A percentile compares a stretch with the other conserved stretches of the same genome.
Evolutionary conservation across 345 rosid species (phyloP).

Genomic region (Pistacia atlantica): DNA sequence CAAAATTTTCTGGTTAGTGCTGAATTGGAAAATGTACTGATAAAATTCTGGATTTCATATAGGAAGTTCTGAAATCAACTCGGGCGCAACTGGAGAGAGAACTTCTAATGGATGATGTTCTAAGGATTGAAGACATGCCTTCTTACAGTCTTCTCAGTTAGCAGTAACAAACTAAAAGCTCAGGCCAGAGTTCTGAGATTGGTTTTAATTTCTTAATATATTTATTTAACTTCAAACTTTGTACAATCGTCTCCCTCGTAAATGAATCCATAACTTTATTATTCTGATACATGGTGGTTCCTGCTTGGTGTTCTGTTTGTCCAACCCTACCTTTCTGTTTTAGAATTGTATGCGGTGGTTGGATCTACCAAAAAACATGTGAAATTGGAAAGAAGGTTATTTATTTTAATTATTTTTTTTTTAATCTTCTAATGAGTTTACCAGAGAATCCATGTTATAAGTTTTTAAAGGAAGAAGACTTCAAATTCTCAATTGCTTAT

Average conservation of each 20-base stretch:
- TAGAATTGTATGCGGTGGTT: not conserved
- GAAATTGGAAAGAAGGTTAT: not conserved
- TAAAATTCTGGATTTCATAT: not conserved
- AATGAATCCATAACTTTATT: constrained; percentile 5
- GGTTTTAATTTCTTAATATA: constrained; percentile 1
- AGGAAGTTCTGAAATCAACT: constrained; percentile 85
- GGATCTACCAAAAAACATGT: constrained; percentile 1
- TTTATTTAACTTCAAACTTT: not conserved
- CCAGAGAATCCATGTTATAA: not conserved
- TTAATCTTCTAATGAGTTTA: not conserved
- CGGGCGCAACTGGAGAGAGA: constrained; percentile 77
- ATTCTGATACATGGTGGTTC: not conserved
- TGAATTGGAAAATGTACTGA: not conserved
- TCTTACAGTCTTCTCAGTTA: constrained; percentile 74
- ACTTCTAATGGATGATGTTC: constrained; percentile 79
- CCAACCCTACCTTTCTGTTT: not conserved
- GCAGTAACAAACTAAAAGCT: constrained; percentile 9
- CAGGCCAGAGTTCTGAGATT: not conserved
- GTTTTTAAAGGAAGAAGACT: not conserved
- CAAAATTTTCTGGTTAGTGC: too few species aligned
- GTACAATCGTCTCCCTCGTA: constrained; percentile 13
- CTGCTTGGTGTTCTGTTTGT: not conserved
- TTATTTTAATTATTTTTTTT: too few species aligned
- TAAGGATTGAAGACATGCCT: constrained; percentile 86
- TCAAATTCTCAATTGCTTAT: too few species aligned